Evolutionary conservation across 345 rosid genomes (phyloP).

Genomic region (Lumnitzera racemosa): DNA sequence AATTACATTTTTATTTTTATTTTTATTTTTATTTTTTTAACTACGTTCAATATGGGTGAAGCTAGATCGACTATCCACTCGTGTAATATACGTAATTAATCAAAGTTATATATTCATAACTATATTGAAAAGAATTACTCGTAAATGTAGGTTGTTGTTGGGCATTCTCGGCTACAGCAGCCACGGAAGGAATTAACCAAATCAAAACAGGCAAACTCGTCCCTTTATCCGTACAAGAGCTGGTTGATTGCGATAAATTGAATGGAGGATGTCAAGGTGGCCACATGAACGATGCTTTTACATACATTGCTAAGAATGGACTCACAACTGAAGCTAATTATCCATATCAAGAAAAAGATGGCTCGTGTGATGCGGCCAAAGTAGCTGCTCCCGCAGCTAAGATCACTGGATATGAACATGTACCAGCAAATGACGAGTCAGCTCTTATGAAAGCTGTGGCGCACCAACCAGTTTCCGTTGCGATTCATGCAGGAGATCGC

Average conservation of each 20-base stretch:
- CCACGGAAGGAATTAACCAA: slow-evolving; percentile 39
- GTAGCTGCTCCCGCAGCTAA: slow-evolving; percentile 11
- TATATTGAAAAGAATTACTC: background rate
- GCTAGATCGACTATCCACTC: too few species aligned
- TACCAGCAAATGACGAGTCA: slow-evolving; percentile 32
- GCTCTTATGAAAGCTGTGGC: slow-evolving; percentile 47
- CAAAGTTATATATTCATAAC: too few species aligned
- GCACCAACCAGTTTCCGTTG: slow-evolving; percentile 45
- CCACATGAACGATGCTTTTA: slow-evolving; percentile 28
- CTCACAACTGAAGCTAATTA: slow-evolving; percentile 35
- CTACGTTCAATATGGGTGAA: too few species aligned
- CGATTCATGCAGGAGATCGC: slow-evolving; percentile 19
- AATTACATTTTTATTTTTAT: too few species aligned
- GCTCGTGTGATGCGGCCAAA: slow-evolving; percentile 20
- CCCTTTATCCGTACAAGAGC: slow-evolving; percentile 52
- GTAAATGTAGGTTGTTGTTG: slow-evolving; percentile 40
- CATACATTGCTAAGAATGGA: slow-evolving; percentile 34
- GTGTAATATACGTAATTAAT: too few species aligned
- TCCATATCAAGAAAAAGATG: slow-evolving; percentile 28
- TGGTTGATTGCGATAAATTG: slow-evolving; percentile 34
- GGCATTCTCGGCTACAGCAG: slow-evolving; percentile 59
- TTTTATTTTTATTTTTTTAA: too few species aligned
- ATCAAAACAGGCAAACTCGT: slow-evolving; percentile 31
- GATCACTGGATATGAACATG: slow-evolving; percentile 29
- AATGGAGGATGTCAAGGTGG: slow-evolving; percentile 38